Conservation (phyloP, 2,329 filamentous ascomycete species). For the Neonectria magnoliae region DNA sequence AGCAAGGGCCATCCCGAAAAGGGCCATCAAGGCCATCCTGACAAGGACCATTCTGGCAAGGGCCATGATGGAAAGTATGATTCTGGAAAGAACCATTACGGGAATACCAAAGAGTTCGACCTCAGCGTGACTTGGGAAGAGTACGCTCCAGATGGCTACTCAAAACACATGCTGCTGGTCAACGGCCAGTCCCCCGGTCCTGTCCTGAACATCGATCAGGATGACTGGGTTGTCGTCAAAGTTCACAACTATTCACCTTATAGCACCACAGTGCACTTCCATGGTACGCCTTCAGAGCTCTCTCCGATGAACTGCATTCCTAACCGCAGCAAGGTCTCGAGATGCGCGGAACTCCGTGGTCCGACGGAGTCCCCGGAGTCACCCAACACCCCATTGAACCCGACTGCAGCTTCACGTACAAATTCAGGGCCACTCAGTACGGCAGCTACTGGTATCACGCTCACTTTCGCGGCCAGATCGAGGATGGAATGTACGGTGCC, state of each 20-base stretch:
- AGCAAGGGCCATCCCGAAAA: not conserved
- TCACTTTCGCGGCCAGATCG: conserved; percentile 64
- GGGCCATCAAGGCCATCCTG: too few species aligned
- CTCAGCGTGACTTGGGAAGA: conserved; percentile 50
- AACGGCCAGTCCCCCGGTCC: conserved; percentile 73
- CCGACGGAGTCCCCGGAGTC: conserved; percentile 68
- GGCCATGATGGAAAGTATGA: not conserved
- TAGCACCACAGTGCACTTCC: conserved; percentile 61
- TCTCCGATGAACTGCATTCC: fast-evolving
- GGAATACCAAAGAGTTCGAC: conserved; percentile 38
- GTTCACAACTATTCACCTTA: conserved; percentile 59
- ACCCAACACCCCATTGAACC: conserved; percentile 63
- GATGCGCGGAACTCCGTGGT: conserved; percentile 65
- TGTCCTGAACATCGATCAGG: conserved; percentile 62
- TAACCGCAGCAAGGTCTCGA: conserved; percentile 54
- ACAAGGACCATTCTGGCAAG: not conserved
- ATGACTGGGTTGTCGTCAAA: conserved; percentile 57
- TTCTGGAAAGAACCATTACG: not conserved
- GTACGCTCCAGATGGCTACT: conserved; percentile 56
- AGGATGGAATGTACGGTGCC: conserved; percentile 68
- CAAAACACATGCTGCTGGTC: conserved; percentile 58
- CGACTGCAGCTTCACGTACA: conserved; percentile 60
- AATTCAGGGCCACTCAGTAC: conserved; percentile 64
- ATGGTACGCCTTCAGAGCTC: conserved; percentile 48
- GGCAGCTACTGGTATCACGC: conserved; percentile 72